A percentile compares a stretch with the other conserved stretches of the same genome.
Evolutionary conservation across 768 basidiomycete genomes (phyloP).

Genomic region (Lentinula sp.): DNA sequence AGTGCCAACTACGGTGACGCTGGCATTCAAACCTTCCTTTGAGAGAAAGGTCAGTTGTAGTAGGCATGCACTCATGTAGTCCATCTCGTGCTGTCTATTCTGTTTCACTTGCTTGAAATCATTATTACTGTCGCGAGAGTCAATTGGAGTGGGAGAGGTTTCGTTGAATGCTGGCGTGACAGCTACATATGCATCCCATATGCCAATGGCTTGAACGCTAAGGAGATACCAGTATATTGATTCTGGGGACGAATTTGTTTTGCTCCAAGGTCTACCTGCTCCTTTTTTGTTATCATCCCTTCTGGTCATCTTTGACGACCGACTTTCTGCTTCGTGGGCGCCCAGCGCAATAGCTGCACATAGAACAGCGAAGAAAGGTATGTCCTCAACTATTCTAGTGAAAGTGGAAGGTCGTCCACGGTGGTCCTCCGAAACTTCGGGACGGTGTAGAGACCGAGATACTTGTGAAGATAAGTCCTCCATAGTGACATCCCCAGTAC

Average conservation of each 20-base stretch:
- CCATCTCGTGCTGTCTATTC: conserved; percentile 37
- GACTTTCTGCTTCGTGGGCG: conserved; percentile 16
- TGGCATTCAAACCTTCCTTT: conserved; percentile 38
- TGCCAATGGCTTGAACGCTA: conserved; percentile 39
- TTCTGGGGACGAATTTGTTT: neutral
- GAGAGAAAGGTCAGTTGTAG: conserved; percentile 49
- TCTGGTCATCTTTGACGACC: neutral
- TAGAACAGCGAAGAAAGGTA: conserved; percentile 54
- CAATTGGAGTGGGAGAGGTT: neutral
- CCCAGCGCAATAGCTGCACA: conserved; percentile 59
- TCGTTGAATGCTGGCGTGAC: neutral
- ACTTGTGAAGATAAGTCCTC: neutral
- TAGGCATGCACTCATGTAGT: conserved; percentile 54
- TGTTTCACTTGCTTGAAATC: conserved; percentile 12
- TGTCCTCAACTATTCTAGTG: conserved; percentile 3
- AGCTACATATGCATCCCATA: conserved; percentile 31
- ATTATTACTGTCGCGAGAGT: neutral
- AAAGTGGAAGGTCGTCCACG: neutral
- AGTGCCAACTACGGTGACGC: conserved; percentile 22
- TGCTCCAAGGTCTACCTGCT: neutral
- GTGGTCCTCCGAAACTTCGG: neutral
- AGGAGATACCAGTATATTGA: conserved; percentile 34
- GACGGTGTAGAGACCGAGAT: neutral
- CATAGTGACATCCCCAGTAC: neutral
- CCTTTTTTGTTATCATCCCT: neutral